These are phyloP conservation scores for Suillus discolor DNA, from an alignment of 768 basidiomycete genomes.

Conservation along the genomic window DNA sequence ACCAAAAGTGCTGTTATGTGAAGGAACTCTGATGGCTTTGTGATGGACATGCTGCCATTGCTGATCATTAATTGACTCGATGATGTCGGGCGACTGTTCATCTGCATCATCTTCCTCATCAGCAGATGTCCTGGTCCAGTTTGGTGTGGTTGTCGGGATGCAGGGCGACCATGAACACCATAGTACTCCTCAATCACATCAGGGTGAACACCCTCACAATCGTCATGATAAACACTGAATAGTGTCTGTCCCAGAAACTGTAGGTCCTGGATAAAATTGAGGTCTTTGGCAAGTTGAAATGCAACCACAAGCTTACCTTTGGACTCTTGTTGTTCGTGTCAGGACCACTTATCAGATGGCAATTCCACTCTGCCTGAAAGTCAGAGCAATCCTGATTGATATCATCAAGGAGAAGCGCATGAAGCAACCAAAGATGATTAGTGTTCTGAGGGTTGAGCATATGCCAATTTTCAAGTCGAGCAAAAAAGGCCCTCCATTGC, in stretches of 20 bases:
- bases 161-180: slow-evolving; percentile 8
- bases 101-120: slow-evolving; percentile 11
- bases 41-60: slow-evolving; percentile 6
- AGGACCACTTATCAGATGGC: neutral
- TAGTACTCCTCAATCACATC: slow-evolving; percentile 20
- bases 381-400: slow-evolving; percentile 5
- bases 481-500: slow-evolving; percentile 46
- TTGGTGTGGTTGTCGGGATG: neutral
- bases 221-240: slow-evolving; percentile 15
- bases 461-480: slow-evolving; percentile 35
- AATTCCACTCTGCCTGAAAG: slow-evolving; percentile 29
- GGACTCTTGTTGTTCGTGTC: too few relatives aligned
- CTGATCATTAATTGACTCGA: neutral
- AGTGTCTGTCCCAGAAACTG: slow-evolving; percentile 16
- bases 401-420: slow-evolving; percentile 35
- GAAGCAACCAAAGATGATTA: slow-evolving; percentile 44
- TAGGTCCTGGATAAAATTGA: slow-evolving; percentile 12
- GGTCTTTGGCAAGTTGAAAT: too few relatives aligned
- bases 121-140: slow-evolving; percentile 13
- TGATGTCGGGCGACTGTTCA: neutral
- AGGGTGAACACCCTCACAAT: slow-evolving; percentile 19
- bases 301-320: too few relatives aligned
- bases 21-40: slow-evolving; percentile 6
- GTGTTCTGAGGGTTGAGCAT: slow-evolving; percentile 32
- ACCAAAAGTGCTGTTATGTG: slow-evolving; percentile 12